Conservation (phyloP, 2,329 filamentous ascomycete genomes). For the Fusarium sp. region DNA sequence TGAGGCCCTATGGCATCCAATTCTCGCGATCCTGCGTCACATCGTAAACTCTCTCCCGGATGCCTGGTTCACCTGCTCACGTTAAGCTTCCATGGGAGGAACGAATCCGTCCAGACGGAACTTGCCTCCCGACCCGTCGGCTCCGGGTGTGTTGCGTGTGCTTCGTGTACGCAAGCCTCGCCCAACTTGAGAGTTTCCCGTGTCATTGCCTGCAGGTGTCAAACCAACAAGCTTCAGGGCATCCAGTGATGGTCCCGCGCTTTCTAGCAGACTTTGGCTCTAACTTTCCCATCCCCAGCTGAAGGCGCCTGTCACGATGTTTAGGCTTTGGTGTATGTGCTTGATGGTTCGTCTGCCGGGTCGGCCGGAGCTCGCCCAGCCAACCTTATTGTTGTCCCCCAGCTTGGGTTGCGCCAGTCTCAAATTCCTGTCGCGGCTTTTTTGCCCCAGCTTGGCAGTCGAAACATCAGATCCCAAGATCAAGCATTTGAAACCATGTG, state of each 20-base stretch:
- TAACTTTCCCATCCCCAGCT: neutral
- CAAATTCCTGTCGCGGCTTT: neutral
- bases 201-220: neutral
- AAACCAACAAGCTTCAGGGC: slow-evolving; percentile 4
- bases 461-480: neutral
- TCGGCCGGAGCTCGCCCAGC: slow-evolving; percentile 1
- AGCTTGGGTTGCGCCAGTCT: neutral
- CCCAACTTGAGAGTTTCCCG: neutral
- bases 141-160: neutral
- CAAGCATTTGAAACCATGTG: neutral
- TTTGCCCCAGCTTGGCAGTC: neutral
- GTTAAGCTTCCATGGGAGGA: neutral
- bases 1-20: neutral
- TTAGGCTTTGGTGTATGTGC: neutral
- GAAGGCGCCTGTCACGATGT: neutral
- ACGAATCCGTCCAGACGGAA: neutral
- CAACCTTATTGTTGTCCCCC: neutral
- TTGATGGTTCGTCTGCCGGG: slow-evolving; percentile 1
- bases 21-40: neutral
- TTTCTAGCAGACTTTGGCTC: slow-evolving; percentile 13
- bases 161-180: neutral
- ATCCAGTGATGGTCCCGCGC: neutral
- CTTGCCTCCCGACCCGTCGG: neutral
- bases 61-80: neutral
- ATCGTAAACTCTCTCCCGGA: neutral